These are phyloP conservation scores for Pseudogymnoascus sp. DNA, from an alignment of 2,329 filamentous ascomycete genomes.

Conservation along the genomic window DNA sequence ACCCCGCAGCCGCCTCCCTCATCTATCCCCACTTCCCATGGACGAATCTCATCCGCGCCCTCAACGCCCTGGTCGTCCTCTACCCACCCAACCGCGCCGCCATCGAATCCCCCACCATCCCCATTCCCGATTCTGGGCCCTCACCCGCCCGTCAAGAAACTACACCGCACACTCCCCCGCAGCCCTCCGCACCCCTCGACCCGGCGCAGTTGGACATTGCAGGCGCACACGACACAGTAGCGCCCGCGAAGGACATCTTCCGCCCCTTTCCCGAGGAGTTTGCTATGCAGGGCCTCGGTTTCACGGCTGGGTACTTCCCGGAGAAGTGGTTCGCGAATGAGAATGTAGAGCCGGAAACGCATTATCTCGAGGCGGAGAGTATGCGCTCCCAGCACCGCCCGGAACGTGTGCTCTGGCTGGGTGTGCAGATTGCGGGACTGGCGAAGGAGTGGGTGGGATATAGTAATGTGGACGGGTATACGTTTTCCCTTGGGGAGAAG, in stretches of 20 bases:
- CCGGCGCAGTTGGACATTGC: not conserved
- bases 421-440: not conserved
- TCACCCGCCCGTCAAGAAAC: not conserved
- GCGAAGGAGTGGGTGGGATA: not conserved
- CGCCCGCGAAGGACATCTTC: constrained; percentile 16
- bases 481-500: not conserved
- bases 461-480: not conserved
- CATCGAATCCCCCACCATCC: constrained; percentile 18
- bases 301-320: constrained; percentile 21
- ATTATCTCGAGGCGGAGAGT: constrained; percentile 15
- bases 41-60: constrained; percentile 16
- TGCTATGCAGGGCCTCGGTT: constrained; percentile 23
- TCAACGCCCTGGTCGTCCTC: constrained; percentile 20
- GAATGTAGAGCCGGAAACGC: constrained; percentile 23
- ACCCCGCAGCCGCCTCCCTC: constrained; percentile 17
- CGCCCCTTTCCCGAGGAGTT: constrained; percentile 25
- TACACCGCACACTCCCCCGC: not conserved
- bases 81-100: constrained; percentile 3
- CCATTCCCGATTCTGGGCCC: constrained; percentile 13
- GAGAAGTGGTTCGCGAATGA: constrained; percentile 21
- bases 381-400: not conserved
- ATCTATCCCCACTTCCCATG: constrained; percentile 22
- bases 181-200: not conserved
- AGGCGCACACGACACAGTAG: not conserved
- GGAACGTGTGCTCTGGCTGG: not conserved